A percentile compares a stretch with the other conserved stretches of the same genome.
Conservation (phyloP, 2,329 filamentous ascomycete species). For the Monascus ruber region DNA sequence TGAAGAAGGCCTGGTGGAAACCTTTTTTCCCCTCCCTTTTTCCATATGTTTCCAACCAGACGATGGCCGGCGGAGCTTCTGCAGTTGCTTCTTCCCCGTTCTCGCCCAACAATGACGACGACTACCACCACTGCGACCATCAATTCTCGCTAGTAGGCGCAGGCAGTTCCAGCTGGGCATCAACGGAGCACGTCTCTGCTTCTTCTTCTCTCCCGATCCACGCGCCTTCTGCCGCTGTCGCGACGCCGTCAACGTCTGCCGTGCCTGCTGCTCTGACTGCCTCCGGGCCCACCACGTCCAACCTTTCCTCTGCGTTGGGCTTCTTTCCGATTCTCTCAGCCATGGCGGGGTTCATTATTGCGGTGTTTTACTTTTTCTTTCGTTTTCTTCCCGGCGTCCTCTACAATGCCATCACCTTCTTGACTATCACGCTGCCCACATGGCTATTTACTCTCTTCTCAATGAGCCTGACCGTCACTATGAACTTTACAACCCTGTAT, state of each 20-base stretch:
- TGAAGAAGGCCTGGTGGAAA: not conserved
- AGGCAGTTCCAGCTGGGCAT: too few species aligned
- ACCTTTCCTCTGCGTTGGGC: constrained; percentile 1
- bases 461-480: constrained; percentile 88
- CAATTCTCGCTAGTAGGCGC: not conserved
- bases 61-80: not conserved
- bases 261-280: not conserved
- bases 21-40: not conserved
- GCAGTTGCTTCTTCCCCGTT: not conserved
- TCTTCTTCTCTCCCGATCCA: not conserved
- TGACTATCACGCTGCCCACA: constrained; percentile 79
- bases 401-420: constrained; percentile 74
- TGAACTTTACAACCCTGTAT: constrained; percentile 95
- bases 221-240: not conserved
- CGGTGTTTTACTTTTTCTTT: constrained; percentile 38
- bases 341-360: constrained; percentile 36
- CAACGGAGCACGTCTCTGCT: not conserved
- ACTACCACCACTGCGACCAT: not conserved
- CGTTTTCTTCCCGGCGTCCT: constrained; percentile 46
- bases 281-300: not conserved
- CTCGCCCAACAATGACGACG: not conserved
- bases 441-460: constrained; percentile 84
- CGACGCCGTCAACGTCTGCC: not conserved
- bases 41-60: not conserved
- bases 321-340: constrained; percentile 20